These are phyloP conservation scores for Amanita thiersii DNA, from an alignment of 768 basidiomycete genomes.

Conservation along the genomic window DNA sequence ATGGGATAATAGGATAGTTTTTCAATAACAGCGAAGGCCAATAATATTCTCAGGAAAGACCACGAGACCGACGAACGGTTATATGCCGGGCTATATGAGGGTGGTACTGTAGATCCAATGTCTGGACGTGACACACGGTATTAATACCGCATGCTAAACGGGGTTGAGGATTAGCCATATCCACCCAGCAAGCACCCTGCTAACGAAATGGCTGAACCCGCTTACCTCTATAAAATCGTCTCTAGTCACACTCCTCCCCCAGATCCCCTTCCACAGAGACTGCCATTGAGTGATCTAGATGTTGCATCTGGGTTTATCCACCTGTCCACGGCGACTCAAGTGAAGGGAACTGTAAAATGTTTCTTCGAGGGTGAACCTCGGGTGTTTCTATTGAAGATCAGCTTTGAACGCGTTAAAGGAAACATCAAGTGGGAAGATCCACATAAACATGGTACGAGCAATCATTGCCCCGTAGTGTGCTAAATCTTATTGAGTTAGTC, in stretches of 20 bases:
- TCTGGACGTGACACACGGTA: too few species aligned
- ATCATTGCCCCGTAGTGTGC: not conserved
- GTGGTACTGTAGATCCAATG: too few species aligned
- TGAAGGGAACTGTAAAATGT: slow-evolving; percentile 34
- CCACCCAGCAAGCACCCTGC: too few species aligned
- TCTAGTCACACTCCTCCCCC: slow-evolving; percentile 31
- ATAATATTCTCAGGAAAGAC: too few species aligned
- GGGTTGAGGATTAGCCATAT: too few species aligned
- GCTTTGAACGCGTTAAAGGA: slow-evolving; percentile 28
- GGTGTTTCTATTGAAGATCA: slow-evolving; percentile 36
- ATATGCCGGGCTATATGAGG: too few species aligned
- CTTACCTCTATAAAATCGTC: slow-evolving; percentile 58
- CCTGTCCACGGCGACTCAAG: slow-evolving; percentile 44
- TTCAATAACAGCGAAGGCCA: too few species aligned
- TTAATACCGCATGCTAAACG: too few species aligned
- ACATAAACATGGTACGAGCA: slow-evolving; percentile 20
- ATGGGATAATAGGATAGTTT: too few species aligned
- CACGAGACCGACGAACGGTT: too few species aligned
- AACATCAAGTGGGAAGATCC: slow-evolving; percentile 44
- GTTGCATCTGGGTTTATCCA: slow-evolving; percentile 41
- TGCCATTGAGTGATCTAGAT: slow-evolving; percentile 47
- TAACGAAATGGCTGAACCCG: slow-evolving; percentile 31
- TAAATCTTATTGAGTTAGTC: slow-evolving; percentile 14
- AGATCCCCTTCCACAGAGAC: slow-evolving; percentile 29
- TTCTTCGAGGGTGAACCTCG: slow-evolving; percentile 34